Evolutionary conservation across 257 asterid genomes (phyloP), one percentile per base, ranked within the genome.

Genomic region (Primulina tabacum): DNA sequence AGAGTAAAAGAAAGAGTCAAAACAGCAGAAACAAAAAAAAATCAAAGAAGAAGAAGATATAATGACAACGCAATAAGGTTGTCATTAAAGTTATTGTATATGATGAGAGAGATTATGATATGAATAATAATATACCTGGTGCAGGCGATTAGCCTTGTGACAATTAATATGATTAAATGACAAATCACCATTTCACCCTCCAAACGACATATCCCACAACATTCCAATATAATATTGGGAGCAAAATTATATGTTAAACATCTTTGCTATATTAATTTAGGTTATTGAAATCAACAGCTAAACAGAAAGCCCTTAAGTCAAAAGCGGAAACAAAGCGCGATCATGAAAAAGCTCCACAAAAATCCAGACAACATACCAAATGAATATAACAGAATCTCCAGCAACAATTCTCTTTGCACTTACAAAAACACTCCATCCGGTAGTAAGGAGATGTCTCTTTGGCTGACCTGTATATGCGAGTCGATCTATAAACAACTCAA

Each of bases 351-450:
- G 8, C 20, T 16, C 59, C 37, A 59, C 20, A 8, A 28, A 12
- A 58, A 12, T 32, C 37, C 47, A 53, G 47, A 63, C 32, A 50
- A 57, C 50, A 40, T 90, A 92, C 98, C 98, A 92, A 82, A 92
- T 92, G 85, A 92, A 92, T 75, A 92, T 92, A 71, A 92, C 98
- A 18, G 96, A 80, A 79, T 92, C 98, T 37, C 98, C 98, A 76
- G 98, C 98, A 73, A 87, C 85, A 56, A 92, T 88, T 78, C 92
- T 85, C 84, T 92, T 92, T 71, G 98, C 98, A 79, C 98, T 92
- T 72, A 89, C 98, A 68, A 90, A 92, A 72, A 92, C 97, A 67
- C 97, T 91, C 97, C 97, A 91, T 67, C 98, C 98, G 11, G 98
- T 92, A 56, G 97, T 92, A 69, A 92, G 90, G 73, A 92, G 97